Evolutionary conservation across 495 filamentous ascomycete genomes (phyloP).

Genomic region (Podospora anserina): DNA sequence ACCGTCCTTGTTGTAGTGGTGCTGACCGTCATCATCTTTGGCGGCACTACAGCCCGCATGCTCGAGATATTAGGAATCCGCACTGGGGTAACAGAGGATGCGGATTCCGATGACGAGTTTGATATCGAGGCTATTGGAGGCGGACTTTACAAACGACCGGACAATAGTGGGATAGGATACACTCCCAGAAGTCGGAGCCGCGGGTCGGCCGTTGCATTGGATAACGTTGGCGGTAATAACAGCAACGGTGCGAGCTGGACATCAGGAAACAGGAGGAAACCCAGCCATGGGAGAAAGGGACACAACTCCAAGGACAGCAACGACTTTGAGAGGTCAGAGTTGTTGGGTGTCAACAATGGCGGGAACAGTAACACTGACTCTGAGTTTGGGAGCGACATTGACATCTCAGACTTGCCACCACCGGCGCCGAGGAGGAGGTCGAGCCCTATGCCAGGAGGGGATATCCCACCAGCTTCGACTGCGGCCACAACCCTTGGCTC

Average conservation of each 20-base stretch:
- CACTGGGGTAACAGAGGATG: conserved; percentile 93
- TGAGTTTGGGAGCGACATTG: conserved; percentile 60
- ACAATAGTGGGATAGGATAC: conserved; percentile 63
- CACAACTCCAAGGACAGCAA: conserved; percentile 34
- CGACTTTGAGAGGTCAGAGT: conserved; percentile 60
- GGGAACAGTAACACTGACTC: conserved; percentile 60
- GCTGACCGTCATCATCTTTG: conserved; percentile 96
- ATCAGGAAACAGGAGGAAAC: conserved; percentile 31
- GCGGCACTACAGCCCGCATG: conserved; percentile 98
- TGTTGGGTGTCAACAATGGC: conserved; percentile 58
- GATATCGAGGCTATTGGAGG: conserved; percentile 83
- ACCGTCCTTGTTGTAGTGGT: conserved; percentile 97
- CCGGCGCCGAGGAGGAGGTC: conserved; percentile 50
- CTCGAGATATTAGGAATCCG: conserved; percentile 91
- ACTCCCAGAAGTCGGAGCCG: conserved; percentile 55
- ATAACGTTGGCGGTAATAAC: conserved; percentile 41
- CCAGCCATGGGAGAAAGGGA: conserved; percentile 48
- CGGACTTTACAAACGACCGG: conserved; percentile 73
- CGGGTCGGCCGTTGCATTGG: conserved; percentile 54
- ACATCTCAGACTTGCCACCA: conserved; percentile 60
- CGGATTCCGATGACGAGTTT: conserved; percentile 97
- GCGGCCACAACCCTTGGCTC: conserved; percentile 10
- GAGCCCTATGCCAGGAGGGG: conserved; percentile 47
- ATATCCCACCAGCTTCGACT: conserved; percentile 17
- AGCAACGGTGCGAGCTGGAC: not conserved